These are phyloP conservation scores for Sutorius australiensis DNA, from an alignment of 768 basidiomycete species.

Conservation along the genomic window DNA sequence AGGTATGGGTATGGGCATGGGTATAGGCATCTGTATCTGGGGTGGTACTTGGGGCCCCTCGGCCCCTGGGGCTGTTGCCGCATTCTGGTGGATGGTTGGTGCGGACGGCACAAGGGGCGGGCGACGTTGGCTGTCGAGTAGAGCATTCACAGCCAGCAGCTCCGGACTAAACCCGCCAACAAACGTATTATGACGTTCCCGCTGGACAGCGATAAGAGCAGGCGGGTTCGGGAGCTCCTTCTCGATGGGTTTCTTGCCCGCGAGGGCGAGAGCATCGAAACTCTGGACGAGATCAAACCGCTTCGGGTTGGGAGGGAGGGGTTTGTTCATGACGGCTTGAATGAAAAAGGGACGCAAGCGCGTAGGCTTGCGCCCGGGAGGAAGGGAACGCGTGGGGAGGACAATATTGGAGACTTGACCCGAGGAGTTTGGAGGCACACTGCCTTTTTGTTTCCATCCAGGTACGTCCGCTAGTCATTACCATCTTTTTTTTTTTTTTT, in stretches of 20 bases:
- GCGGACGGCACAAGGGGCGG: slow-evolving; percentile 3
- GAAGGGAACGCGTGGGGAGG: not conserved
- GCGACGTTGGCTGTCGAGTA: slow-evolving; percentile 7
- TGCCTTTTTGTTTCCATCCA: no score
- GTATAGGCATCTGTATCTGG: slow-evolving; percentile 17
- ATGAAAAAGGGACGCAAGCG: slow-evolving; percentile 13
- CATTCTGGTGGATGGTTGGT: slow-evolving; percentile 8
- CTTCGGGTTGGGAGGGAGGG: slow-evolving; percentile 11
- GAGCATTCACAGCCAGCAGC: slow-evolving; percentile 4
- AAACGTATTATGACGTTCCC: slow-evolving; percentile 27
- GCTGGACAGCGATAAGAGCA: not conserved
- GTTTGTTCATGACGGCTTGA: slow-evolving; percentile 20
- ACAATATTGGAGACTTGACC: slow-evolving; percentile 20
- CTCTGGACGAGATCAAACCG: slow-evolving; percentile 29
- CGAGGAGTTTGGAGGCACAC: not conserved
- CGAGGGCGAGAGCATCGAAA: slow-evolving; percentile 34
- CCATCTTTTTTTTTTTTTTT: not conserved
- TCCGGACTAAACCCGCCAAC: slow-evolving; percentile 46
- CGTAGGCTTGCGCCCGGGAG: slow-evolving; percentile 5
- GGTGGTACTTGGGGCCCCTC: slow-evolving; percentile 1
- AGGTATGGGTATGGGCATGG: slow-evolving; percentile 36
- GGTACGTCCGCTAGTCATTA: not conserved
- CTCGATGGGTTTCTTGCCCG: slow-evolving; percentile 13
- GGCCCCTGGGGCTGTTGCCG: not conserved
- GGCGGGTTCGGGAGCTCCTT: slow-evolving; percentile 17